Conservation (phyloP, 306 rosid genomes). For the Trifolium subterraneum region DNA sequence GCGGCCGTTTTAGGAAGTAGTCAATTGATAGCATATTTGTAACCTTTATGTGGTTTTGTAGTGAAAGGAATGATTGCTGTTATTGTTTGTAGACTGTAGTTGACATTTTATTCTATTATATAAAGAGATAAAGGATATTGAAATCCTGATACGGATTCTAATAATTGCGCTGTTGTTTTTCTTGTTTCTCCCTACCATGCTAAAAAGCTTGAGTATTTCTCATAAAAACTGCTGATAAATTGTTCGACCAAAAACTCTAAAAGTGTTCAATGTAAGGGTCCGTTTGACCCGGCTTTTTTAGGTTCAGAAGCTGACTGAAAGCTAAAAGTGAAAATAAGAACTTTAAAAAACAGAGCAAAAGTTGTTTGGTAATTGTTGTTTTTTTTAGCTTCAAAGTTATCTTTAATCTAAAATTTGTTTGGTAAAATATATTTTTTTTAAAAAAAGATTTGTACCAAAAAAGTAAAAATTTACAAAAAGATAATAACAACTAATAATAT, state of each 20-base stretch:
- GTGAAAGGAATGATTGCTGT: slow-evolving; percentile 29
- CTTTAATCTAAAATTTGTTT: no score
- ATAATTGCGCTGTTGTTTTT: background rate
- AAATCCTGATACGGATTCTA: background rate
- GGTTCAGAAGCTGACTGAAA: no score
- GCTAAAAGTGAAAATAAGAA: no score
- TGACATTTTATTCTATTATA: background rate
- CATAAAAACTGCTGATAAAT: background rate
- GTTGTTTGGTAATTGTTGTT: no score
- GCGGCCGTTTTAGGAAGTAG: slow-evolving; percentile 57
- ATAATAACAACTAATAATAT: no score
- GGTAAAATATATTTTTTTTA: no score
- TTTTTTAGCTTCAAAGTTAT: no score
- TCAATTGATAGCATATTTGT: slow-evolving; percentile 37
- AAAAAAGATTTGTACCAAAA: no score
- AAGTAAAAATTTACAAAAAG: no score
- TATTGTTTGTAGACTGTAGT: slow-evolving; percentile 12
- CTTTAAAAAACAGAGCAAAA: no score
- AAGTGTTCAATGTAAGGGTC: background rate
- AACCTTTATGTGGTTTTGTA: slow-evolving; percentile 30
- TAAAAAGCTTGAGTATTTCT: background rate
- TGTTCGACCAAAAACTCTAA: background rate
- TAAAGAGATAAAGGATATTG: background rate
- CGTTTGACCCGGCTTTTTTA: no score
- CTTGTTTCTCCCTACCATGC: background rate